Conservation (phyloP, 2,329 filamentous ascomycete species). For the Fusarium guadeloupense region DNA sequence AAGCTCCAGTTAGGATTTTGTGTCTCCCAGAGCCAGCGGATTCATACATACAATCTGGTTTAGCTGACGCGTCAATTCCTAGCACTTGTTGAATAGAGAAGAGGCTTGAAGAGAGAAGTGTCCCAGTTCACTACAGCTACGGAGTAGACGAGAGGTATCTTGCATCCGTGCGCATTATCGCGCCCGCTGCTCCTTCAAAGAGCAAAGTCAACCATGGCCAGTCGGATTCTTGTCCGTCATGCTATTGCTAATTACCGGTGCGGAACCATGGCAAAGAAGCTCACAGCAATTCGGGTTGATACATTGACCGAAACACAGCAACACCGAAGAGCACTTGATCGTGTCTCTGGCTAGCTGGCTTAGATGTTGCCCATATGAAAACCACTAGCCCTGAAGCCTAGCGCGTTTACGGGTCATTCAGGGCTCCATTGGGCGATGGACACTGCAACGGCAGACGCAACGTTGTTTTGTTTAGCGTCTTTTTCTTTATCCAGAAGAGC, state of each 20-base stretch:
- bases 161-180: conserved; percentile 19
- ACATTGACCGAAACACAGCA: background rate
- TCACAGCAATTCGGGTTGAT: background rate
- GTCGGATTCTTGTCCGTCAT: conserved; percentile 17
- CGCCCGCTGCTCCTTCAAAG: conserved; percentile 21
- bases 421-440: conserved; percentile 13
- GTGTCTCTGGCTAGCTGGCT: conserved; percentile 2
- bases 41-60: conserved; percentile 15
- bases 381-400: conserved; percentile 14
- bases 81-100: conserved; percentile 3
- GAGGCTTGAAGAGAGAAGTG: conserved; percentile 2
- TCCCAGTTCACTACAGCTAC: conserved; percentile 12
- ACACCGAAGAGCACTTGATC: conserved; percentile 4
- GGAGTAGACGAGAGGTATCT: conserved; percentile 15
- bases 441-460: conserved; percentile 30
- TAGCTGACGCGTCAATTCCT: conserved; percentile 34
- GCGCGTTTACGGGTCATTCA: conserved; percentile 10
- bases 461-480: conserved; percentile 34
- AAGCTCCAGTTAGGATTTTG: conserved; percentile 32
- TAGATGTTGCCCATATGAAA: conserved; percentile 5
- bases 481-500: conserved; percentile 8
- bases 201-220: conserved; percentile 3
- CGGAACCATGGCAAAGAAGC: conserved; percentile 11
- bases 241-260: conserved; percentile 1
- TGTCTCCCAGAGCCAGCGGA: conserved; percentile 16